Percentiles rank a stretch among this genome's conserved stretches.
These are phyloP conservation scores for Capillidium rhysosporum DNA, from an alignment of 371 early-diverging fungal genomes.

Conservation along the genomic window DNA sequence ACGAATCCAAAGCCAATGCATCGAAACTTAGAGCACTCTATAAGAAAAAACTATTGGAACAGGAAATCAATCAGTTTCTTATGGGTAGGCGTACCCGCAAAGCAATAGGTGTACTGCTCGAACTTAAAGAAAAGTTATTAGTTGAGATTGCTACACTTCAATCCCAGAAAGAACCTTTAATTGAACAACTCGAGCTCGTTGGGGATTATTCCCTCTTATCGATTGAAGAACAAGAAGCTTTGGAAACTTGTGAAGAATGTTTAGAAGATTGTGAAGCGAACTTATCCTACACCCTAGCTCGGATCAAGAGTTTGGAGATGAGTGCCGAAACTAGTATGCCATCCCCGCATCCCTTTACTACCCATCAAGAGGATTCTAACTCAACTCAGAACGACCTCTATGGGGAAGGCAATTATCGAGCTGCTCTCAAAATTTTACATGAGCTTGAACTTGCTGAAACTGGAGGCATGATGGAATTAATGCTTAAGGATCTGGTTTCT, in stretches of 20 bases:
- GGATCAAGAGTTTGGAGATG: neutral
- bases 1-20: neutral
- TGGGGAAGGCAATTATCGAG: constrained; percentile 2
- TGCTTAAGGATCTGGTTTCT: constrained; percentile 1
- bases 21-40: neutral
- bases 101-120: neutral
- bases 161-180: neutral
- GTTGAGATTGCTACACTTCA: neutral
- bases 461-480: constrained; percentile 1
- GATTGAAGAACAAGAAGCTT: neutral
- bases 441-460: constrained; percentile 5
- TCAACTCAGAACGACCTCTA: neutral
- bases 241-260: neutral
- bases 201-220: neutral
- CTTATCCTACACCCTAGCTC: constrained; percentile 2
- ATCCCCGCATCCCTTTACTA: neutral
- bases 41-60: constrained; percentile 1
- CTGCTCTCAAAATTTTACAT: constrained; percentile 3
- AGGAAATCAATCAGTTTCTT: constrained; percentile 3
- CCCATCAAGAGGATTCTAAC: neutral
- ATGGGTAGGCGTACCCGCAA: neutral
- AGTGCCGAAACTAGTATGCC: neutral
- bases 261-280: constrained; percentile 1
- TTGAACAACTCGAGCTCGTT: neutral
- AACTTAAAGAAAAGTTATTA: neutral